A percentile compares a stretch with the other conserved stretches of the same genome.
Conservation (phyloP, 2,329 filamentous ascomycete species). For the Diaporthe velutina region DNA sequence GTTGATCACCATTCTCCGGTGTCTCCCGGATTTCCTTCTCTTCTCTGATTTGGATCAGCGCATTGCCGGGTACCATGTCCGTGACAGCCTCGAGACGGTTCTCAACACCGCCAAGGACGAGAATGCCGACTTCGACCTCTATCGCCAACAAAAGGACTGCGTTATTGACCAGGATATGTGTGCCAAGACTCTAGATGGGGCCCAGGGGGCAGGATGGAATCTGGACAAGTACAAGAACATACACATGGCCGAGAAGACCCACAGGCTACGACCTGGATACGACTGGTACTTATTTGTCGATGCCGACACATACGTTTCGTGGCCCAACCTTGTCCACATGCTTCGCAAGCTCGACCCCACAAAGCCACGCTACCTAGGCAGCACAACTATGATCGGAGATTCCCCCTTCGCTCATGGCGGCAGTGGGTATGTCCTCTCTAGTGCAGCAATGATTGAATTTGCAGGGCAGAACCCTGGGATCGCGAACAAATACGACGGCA, state of each 20-base stretch:
- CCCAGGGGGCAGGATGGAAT: slow-evolving; percentile 58
- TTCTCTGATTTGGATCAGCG: slow-evolving; percentile 69
- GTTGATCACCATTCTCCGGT: slow-evolving; percentile 65
- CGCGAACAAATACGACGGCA: slow-evolving; percentile 60
- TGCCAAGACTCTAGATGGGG: slow-evolving; percentile 48
- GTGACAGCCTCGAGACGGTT: slow-evolving; percentile 62
- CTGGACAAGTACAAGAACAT: slow-evolving; percentile 75
- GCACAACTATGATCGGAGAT: slow-evolving; percentile 56
- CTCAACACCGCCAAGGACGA: slow-evolving; percentile 56
- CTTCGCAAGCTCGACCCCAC: slow-evolving; percentile 57
- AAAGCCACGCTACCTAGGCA: slow-evolving; percentile 64
- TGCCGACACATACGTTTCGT: slow-evolving; percentile 69
- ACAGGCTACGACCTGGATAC: slow-evolving; percentile 60
- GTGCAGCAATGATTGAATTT: slow-evolving; percentile 64
- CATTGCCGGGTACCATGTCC: slow-evolving; percentile 58
- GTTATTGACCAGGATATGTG: slow-evolving; percentile 59
- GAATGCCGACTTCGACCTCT: slow-evolving; percentile 65
- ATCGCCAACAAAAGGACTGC: slow-evolving; percentile 60
- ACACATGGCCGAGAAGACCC: slow-evolving; percentile 69
- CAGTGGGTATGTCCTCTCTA: slow-evolving; percentile 66
- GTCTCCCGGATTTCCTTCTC: slow-evolving; percentile 67
- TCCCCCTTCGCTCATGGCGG: slow-evolving; percentile 68
- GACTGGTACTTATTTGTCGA: slow-evolving; percentile 74
- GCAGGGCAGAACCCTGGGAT: slow-evolving; percentile 56
- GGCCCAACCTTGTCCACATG: slow-evolving; percentile 65